phyloP scores from a whole-genome alignment of 208 protist species.

The Wallacemonas sp. region DNA sequence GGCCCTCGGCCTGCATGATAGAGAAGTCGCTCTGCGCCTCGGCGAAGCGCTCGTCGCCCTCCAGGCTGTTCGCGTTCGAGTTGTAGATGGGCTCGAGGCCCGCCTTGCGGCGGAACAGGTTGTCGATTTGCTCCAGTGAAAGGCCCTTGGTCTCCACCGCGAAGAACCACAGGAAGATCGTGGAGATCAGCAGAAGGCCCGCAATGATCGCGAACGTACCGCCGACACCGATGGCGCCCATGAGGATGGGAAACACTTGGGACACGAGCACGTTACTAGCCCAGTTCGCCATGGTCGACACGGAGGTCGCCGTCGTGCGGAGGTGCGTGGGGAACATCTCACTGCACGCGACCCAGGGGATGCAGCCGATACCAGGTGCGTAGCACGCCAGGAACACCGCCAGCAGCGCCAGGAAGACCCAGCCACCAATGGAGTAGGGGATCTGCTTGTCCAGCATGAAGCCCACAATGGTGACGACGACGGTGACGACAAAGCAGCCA shows the following conservation, averaged over 20 bases:
- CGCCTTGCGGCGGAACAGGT: slow-evolving; percentile 66
- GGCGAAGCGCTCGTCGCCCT: slow-evolving; percentile 24
- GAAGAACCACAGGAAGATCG: slow-evolving; percentile 80
- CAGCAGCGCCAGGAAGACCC: slow-evolving; percentile 79
- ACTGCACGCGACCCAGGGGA: slow-evolving; percentile 91
- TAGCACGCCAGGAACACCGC: slow-evolving; percentile 85
- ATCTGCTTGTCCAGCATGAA: slow-evolving; percentile 65
- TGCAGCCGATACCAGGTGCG: slow-evolving; percentile 86
- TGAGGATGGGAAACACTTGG: slow-evolving; percentile 82
- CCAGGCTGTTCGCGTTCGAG: slow-evolving; percentile 8
- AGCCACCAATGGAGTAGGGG: slow-evolving; percentile 57
- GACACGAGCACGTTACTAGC: slow-evolving; percentile 85
- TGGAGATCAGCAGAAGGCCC: slow-evolving; percentile 57
- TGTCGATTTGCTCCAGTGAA: slow-evolving; percentile 86
- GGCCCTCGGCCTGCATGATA: background rate
- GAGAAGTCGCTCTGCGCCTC: slow-evolving; percentile 10
- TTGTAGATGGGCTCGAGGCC: slow-evolving; percentile 40
- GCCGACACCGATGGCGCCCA: slow-evolving; percentile 83
- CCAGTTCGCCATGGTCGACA: slow-evolving; percentile 93
- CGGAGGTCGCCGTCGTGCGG: slow-evolving; percentile 75
- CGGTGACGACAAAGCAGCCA: slow-evolving; percentile 63
- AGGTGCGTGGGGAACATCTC: slow-evolving; percentile 90
- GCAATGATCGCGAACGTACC: slow-evolving; percentile 80
- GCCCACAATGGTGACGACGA: slow-evolving; percentile 60
- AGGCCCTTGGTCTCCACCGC: slow-evolving; percentile 89